Conservation (phyloP, 495 filamentous ascomycete species). For the Hypomontagnella submonticulosa region DNA sequence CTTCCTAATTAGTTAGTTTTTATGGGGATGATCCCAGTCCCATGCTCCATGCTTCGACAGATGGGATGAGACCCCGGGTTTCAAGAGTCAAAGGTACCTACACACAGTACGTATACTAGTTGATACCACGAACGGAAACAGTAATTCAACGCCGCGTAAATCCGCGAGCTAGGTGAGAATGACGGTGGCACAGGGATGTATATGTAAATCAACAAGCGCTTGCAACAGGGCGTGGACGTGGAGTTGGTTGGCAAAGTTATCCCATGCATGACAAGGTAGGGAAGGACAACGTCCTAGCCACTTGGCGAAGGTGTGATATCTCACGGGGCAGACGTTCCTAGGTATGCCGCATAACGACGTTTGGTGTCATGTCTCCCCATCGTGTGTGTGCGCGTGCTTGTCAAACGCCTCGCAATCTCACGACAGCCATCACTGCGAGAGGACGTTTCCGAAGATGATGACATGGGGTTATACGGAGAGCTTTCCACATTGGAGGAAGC, state of each 20-base stretch:
- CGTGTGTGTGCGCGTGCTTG: slow-evolving; percentile 22
- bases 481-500: background rate
- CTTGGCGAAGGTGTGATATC: slow-evolving; percentile 35
- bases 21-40: slow-evolving; percentile 29
- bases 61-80: slow-evolving; percentile 20
- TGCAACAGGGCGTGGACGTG: slow-evolving; percentile 8
- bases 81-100: background rate
- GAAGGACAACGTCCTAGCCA: slow-evolving; percentile 3
- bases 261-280: slow-evolving; percentile 16
- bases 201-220: slow-evolving; percentile 30
- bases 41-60: slow-evolving; percentile 23
- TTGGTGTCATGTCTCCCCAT: slow-evolving; percentile 7
- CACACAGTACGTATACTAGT: slow-evolving; percentile 17
- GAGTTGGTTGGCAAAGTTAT: slow-evolving; percentile 14
- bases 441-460: slow-evolving; percentile 8
- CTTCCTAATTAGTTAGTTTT: slow-evolving; percentile 14
- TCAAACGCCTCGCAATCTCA: slow-evolving; percentile 12
- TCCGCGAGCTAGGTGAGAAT: slow-evolving; percentile 2
- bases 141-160: slow-evolving; percentile 16
- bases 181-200: slow-evolving; percentile 21
- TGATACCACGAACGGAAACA: slow-evolving; percentile 20
- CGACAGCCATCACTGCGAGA: background rate
- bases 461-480: background rate
- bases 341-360: background rate
- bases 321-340: slow-evolving; percentile 9